Conservation (phyloP, 2,329 filamentous ascomycete genomes). For the Orbilia oligospora region DNA sequence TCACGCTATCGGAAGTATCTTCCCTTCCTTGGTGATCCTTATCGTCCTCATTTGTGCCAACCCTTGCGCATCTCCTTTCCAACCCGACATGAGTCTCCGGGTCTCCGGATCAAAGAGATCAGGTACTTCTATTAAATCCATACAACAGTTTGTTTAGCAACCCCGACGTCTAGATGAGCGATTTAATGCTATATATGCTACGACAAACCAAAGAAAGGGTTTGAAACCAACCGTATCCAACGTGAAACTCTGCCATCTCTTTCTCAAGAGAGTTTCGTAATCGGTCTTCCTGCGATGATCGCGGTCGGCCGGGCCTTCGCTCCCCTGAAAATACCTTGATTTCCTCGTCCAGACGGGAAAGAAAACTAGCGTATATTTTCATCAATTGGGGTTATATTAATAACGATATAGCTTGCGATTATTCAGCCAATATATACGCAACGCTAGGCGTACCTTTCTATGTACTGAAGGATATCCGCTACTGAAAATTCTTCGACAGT, state of each 20-base stretch:
- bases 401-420: neutral
- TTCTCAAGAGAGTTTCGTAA: constrained; percentile 42
- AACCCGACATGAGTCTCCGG: constrained; percentile 11
- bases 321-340: constrained; percentile 29
- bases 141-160: neutral
- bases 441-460: constrained; percentile 23
- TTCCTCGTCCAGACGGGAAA: constrained; percentile 44
- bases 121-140: constrained; percentile 35
- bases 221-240: constrained; percentile 39
- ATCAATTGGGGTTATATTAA: neutral
- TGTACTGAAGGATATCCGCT: constrained; percentile 32
- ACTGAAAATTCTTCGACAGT: constrained; percentile 15
- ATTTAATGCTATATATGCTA: neutral
- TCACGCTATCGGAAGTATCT: neutral
- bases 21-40: constrained; percentile 41
- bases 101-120: constrained; percentile 31
- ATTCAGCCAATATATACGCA: too few species aligned
- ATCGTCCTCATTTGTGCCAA: constrained; percentile 38
- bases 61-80: constrained; percentile 36
- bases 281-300: constrained; percentile 43
- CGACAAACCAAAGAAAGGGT: neutral
- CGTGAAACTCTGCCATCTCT: constrained; percentile 36
- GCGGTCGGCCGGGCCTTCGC: constrained; percentile 40
- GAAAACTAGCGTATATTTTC: constrained; percentile 13
- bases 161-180: too few species aligned